A percentile compares a stretch with the other conserved stretches of the same genome.
Conservation (phyloP, 169 alveolate species). For the Cryptosporidium baileyi region DNA sequence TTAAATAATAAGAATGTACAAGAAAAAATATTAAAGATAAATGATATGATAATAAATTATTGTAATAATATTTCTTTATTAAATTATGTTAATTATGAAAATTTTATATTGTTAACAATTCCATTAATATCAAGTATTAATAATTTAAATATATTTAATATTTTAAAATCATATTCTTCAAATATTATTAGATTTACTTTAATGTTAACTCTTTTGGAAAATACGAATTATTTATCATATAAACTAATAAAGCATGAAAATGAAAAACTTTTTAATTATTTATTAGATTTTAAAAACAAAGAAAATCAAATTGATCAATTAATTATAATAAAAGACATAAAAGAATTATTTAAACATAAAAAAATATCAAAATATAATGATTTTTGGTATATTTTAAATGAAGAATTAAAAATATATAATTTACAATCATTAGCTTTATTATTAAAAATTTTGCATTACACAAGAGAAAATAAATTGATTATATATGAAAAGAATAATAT, state of each 20-base stretch:
- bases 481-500: conserved; percentile 12
- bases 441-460: conserved; percentile 19
- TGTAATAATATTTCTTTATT: neutral
- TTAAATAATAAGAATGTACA: neutral
- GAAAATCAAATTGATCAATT: neutral
- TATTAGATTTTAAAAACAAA: neutral
- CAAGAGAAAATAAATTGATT: conserved; percentile 31
- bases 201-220: conserved; percentile 5
- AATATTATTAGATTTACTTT: neutral
- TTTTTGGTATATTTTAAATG: neutral
- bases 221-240: neutral
- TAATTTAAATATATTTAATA: conserved; percentile 1
- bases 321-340: neutral
- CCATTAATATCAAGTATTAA: conserved; percentile 31
- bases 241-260: neutral
- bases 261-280: neutral
- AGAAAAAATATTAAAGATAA: neutral
- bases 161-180: neutral
- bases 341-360: neutral
- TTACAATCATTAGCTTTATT: conserved; percentile 23
- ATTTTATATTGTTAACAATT: neutral
- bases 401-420: conserved; percentile 26
- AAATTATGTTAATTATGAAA: neutral
- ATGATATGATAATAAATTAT: neutral
- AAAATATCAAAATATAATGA: neutral